Percentiles rank a stretch among this genome's conserved stretches.
phyloP scores from a whole-genome alignment of 441 rosid genomes.

The Populus hybrid region DNA sequence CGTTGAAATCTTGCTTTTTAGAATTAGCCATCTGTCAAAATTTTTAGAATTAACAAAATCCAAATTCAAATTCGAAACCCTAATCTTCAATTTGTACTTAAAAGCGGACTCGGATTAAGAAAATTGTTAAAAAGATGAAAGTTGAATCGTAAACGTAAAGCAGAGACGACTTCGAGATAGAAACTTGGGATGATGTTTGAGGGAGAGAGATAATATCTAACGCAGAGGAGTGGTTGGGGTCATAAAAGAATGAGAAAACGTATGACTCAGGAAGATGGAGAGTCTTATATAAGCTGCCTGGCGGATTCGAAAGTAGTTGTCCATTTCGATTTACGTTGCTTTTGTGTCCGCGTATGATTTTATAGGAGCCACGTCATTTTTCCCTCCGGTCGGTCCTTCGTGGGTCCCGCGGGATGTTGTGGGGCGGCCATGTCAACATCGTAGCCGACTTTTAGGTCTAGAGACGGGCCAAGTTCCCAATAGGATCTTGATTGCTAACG shows the following conservation, averaged over 20 bases:
- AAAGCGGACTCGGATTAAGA: not conserved
- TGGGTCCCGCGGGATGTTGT: slow-evolving; percentile 5
- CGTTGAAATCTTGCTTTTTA: slow-evolving; percentile 38
- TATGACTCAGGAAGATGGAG: not conserved
- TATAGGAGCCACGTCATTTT: slow-evolving; percentile 26
- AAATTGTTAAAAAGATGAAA: not conserved
- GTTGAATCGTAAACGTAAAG: not conserved
- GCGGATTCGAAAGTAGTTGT: slow-evolving; percentile 37
- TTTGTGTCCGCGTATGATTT: slow-evolving; percentile 41
- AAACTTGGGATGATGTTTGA: not conserved
- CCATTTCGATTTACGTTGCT: slow-evolving; percentile 16
- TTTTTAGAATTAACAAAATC: slow-evolving; percentile 3
- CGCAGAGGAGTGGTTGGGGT: not conserved
- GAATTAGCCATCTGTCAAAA: slow-evolving; percentile 46
- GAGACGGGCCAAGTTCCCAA: not conserved
- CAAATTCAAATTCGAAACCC: slow-evolving; percentile 12
- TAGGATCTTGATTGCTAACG: not conserved
- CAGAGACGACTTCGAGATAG: not conserved
- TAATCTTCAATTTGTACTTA: slow-evolving; percentile 6
- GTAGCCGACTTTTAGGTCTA: slow-evolving; percentile 4
- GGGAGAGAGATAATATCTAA: slow-evolving; percentile 16
- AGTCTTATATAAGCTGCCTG: slow-evolving; percentile 4
- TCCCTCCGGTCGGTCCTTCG: not conserved
- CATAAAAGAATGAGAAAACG: not conserved
- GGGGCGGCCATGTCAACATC: slow-evolving; percentile 26